Conservation (phyloP, 163 green algal genomes). For the Botryococcus braunii region DNA sequence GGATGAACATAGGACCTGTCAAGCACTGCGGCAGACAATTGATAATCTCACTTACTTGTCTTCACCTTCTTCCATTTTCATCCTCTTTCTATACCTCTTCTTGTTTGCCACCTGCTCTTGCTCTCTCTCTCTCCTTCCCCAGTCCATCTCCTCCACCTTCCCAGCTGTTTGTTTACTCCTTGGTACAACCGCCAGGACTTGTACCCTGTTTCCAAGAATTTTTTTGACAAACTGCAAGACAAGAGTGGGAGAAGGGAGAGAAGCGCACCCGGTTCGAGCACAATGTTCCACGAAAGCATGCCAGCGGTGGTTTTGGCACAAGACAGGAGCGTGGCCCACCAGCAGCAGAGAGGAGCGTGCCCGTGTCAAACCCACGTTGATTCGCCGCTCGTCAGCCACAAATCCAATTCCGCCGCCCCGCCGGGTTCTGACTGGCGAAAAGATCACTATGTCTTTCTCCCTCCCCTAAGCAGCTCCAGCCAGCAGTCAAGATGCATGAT, state of each 20-base stretch:
- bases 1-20: no score
- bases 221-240: not conserved
- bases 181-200: no score
- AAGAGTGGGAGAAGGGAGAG: no score
- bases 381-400: conserved; percentile 76
- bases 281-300: conserved; percentile 35
- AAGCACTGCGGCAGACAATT: no score
- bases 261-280: conserved; percentile 5
- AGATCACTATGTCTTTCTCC: conserved; percentile 87
- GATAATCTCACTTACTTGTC: no score
- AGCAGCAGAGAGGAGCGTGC: conserved; percentile 62
- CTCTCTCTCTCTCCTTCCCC: not conserved
- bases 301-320: conserved; percentile 49
- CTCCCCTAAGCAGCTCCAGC: no score
- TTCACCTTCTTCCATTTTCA: no score
- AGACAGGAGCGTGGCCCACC: conserved; percentile 42
- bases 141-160: not conserved
- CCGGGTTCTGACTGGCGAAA: conserved; percentile 52
- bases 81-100: no score
- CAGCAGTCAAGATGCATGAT: not conserved
- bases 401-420: conserved; percentile 63
- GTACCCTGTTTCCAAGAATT: no score
- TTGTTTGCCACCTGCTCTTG: not conserved
- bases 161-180: not conserved
- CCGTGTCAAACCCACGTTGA: conserved; percentile 86